phyloP scores from a whole-genome alignment of 2,329 filamentous ascomycete species.

The Colletotrichum sp. region DNA sequence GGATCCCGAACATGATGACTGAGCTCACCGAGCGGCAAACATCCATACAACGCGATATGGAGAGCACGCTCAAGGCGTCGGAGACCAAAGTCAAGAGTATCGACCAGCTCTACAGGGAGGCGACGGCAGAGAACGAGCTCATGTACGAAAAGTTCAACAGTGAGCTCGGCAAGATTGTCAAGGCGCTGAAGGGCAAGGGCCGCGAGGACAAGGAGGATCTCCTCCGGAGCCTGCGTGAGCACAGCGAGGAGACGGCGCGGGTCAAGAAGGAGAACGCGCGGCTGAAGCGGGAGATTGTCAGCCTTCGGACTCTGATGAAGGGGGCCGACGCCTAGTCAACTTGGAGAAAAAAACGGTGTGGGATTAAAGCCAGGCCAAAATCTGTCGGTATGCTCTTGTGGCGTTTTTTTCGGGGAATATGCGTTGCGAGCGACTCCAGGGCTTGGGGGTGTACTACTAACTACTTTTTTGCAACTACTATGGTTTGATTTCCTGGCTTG shows the following conservation, averaged over 20 bases:
- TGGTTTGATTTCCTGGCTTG: slow-evolving; percentile 6
- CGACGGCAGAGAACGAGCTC: slow-evolving; percentile 88
- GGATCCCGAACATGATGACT: slow-evolving; percentile 63
- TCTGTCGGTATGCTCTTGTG: neutral
- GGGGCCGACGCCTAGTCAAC: slow-evolving; percentile 26
- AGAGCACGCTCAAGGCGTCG: slow-evolving; percentile 72
- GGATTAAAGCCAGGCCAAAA: neutral
- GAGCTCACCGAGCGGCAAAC: slow-evolving; percentile 67
- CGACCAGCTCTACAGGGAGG: slow-evolving; percentile 88
- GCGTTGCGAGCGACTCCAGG: slow-evolving; percentile 17
- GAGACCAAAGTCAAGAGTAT: slow-evolving; percentile 82
- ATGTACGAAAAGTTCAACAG: slow-evolving; percentile 91
- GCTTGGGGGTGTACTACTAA: neutral
- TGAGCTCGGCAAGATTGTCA: slow-evolving; percentile 85
- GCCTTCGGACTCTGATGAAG: slow-evolving; percentile 63
- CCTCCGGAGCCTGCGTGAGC: slow-evolving; percentile 71
- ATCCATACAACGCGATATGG: slow-evolving; percentile 72
- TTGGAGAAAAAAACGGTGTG: neutral
- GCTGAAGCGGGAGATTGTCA: slow-evolving; percentile 82
- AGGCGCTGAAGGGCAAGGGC: slow-evolving; percentile 73
- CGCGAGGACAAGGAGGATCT: slow-evolving; percentile 83
- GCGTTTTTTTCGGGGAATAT: slow-evolving; percentile 6
- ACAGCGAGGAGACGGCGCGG: slow-evolving; percentile 76
- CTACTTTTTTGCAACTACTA: neutral
- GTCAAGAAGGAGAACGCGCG: slow-evolving; percentile 86